phyloP scores from a whole-genome alignment of 1,139 yeast species.

The Suhomyces yuchorum region DNA sequence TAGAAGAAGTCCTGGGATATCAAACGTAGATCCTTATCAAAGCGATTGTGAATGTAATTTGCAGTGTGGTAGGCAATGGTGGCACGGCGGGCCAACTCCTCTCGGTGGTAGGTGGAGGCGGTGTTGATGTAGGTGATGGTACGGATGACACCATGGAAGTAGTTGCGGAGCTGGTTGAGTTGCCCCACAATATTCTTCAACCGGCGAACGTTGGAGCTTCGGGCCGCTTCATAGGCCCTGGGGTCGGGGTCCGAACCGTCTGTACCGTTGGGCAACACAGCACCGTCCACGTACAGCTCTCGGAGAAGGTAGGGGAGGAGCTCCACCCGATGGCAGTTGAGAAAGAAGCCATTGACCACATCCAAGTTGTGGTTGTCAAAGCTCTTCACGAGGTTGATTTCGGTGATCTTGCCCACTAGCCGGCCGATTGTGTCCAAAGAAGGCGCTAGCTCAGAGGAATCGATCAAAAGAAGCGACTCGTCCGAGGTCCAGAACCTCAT shows the following conservation, averaged over 20 bases:
- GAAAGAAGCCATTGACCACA: slow-evolving; percentile 15
- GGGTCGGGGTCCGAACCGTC: not conserved
- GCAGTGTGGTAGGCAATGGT: slow-evolving; percentile 19
- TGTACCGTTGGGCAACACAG: not conserved
- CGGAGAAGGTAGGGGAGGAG: slow-evolving; percentile 14
- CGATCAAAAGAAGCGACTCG: not conserved
- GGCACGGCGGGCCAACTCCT: slow-evolving; percentile 17
- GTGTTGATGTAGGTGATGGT: slow-evolving; percentile 8
- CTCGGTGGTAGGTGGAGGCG: slow-evolving; percentile 12
- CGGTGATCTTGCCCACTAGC: slow-evolving; percentile 3
- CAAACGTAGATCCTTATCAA: slow-evolving; percentile 15
- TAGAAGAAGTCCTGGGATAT: slow-evolving; percentile 21
- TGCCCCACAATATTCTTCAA: slow-evolving; percentile 12
- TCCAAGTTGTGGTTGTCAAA: slow-evolving; percentile 1
- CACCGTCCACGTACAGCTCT: slow-evolving; percentile 6
- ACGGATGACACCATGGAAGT: slow-evolving; percentile 14
- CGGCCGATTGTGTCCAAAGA: not conserved
- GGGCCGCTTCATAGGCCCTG: slow-evolving; percentile 4
- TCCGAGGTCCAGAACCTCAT: slow-evolving; percentile 5
- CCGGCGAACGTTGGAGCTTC: slow-evolving; percentile 8
- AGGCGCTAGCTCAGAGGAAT: not conserved
- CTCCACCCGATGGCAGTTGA: slow-evolving; percentile 16
- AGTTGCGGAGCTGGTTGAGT: slow-evolving; percentile 14
- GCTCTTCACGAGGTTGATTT: slow-evolving; percentile 6
- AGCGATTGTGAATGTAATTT: slow-evolving; percentile 16